Evolutionary conservation across 306 rosid genomes (phyloP).

Genomic region (Parietaria judaica): DNA sequence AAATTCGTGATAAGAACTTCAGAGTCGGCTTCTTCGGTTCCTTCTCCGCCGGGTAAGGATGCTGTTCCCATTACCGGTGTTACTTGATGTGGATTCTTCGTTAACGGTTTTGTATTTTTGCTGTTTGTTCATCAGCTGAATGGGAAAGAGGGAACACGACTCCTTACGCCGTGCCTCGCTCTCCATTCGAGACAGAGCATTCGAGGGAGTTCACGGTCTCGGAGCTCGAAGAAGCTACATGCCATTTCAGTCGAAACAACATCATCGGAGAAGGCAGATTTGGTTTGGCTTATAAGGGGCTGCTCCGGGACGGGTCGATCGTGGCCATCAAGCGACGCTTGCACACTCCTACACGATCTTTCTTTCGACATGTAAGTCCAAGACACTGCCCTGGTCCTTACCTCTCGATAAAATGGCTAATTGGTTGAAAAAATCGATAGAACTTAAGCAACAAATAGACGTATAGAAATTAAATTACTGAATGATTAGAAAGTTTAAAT

Average conservation of each 20-base stretch:
- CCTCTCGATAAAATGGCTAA: no score
- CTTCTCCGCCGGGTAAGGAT: slow-evolving; percentile 42
- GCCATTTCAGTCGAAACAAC: slow-evolving; percentile 42
- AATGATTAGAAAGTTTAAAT: background rate
- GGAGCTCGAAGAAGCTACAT: slow-evolving; percentile 59
- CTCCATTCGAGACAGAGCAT: slow-evolving; percentile 27
- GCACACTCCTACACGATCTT: slow-evolving; percentile 33
- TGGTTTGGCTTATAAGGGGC: slow-evolving; percentile 61
- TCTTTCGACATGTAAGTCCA: slow-evolving; percentile 34
- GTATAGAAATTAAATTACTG: no score
- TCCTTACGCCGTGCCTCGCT: slow-evolving; percentile 23
- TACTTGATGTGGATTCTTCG: background rate
- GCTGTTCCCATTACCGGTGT: background rate
- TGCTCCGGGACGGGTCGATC: slow-evolving; percentile 70
- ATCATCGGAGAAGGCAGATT: slow-evolving; percentile 57
- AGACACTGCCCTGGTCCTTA: no score
- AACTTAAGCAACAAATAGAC: no score
- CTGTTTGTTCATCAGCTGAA: slow-evolving; percentile 35
- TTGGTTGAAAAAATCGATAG: no score
- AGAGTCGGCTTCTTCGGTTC: slow-evolving; percentile 45
- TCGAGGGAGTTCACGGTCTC: slow-evolving; percentile 35
- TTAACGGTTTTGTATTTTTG: background rate
- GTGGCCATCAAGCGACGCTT: slow-evolving; percentile 58
- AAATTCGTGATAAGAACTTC: slow-evolving; percentile 39
- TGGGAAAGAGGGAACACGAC: slow-evolving; percentile 35